Evolutionary conservation across 106 monocot species (phyloP), one percentile per base, ranked within the genome.

Genomic region (Apostasia shenzhenica): DNA sequence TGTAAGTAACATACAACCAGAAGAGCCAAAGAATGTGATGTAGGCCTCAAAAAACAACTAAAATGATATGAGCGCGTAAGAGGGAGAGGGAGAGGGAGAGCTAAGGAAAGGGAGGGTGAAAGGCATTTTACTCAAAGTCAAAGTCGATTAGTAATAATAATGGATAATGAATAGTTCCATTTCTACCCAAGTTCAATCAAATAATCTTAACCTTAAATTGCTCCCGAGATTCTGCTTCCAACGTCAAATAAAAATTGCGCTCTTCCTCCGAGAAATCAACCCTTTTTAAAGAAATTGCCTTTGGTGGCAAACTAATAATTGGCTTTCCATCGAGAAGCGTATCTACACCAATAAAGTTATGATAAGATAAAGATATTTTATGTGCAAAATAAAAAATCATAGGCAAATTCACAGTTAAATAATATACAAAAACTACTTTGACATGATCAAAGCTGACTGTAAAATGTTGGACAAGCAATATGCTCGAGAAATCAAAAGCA

Each of bases 171-270:
- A 26, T 26, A 26, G 26, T 26, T 26, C 26, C 26, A 26, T 26
- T 26, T 26, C 26, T 26, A 26, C 26, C 0, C 26, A 26, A 26
- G 26, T 26, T 26, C 26, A 26, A 26, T 26, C 26, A 26, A 26
- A 26, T 26, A 26, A 26, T 26, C 26, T 26, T 26, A 4, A 88
- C 91, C 86, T 80, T 82, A 67, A 95, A 95, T 57, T 95, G 85
- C 48, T 83, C 88, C 55, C 86, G 77, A 59, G 95, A 95, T 75
- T 88, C 88, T 46, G 81, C 81, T 88, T 95, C 95, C 44, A 95
- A 67, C 44, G 67, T 71, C 44, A 78, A 80, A 73, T 95, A 95
- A 72, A 95, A 92, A 57, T 61, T 48, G 8, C 88, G 88, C 56
- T 95, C 95, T 38, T 78, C 81, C 6, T 26, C 2, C 4, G 91